Base-by-base conservation (phyloP, 2,329 filamentous ascomycete genomes). In the Pseudogymnoascus sp. region DNA sequence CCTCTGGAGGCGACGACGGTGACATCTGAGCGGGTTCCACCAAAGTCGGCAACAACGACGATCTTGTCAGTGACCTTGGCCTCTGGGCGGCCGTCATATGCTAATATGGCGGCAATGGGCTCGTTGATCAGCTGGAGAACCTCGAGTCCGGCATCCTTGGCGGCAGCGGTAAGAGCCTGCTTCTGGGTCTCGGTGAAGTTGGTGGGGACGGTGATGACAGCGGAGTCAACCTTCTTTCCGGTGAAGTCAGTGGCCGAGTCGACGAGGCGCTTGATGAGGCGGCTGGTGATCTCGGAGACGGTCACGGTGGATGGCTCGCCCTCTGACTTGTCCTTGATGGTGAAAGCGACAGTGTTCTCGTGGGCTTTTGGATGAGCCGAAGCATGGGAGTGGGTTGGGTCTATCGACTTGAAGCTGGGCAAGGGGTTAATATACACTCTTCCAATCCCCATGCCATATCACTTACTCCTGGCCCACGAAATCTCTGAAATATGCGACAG, bases 401-500 rank as follows among this genome's bases (percentile, higher is more conserved):
- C 94, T 82, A 99, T 96, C 68, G 91, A 89, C 80, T 95, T 92
- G 84, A 96, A 97, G 35, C 84, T 87, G 69, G 38, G 23, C 37
- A 26, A 2, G 5, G n/a, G 58, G 63, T 72, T 62, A 73, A 69
- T 61, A 64, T 35, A 52, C 33, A 38, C 43, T 52, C 21, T 16
- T 16, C 45, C 61, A 23, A 35, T 26, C 38, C 19, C 10, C 16
- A 31, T 3, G 16, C 10, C 37, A n/a, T 37, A 61, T 35, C 60
- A 74, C 84, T 64, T 86, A 95, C 89, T 96, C 89, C 83, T 96
- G 90, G 70, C 94, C 94, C 61, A 99, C 78, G 77, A 92, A 97
- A 73, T 99, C 94, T 77, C 92, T 88, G 82, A 97, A 99, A 80
- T 91, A 96, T 74, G 91, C 90, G 73, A 97, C 84, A 21, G 94